These are phyloP conservation scores for Cotoneaster glaucophyllus DNA, from an alignment of 306 rosid genomes.

Conservation along the genomic window DNA sequence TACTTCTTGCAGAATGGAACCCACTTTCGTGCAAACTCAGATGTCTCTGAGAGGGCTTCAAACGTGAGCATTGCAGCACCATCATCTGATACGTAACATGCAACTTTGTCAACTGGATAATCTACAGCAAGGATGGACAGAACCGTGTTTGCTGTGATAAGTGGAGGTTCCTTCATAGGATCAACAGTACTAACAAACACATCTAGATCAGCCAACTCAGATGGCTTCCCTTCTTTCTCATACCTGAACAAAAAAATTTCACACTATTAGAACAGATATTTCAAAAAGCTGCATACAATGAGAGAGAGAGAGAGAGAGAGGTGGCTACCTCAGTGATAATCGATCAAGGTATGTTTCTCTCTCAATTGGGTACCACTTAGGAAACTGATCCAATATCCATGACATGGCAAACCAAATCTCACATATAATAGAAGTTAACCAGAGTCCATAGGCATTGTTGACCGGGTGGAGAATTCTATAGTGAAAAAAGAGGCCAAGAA, in stretches of 20 bases:
- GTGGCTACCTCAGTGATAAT: constrained; percentile 56
- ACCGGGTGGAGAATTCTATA: constrained; percentile 90
- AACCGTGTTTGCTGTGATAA: constrained; percentile 89
- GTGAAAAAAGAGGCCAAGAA: constrained; percentile 78
- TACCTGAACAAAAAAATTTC: constrained; percentile 35
- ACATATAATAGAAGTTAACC: constrained; percentile 89
- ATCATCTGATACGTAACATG: constrained; percentile 92
- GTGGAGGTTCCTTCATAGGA: constrained; percentile 93
- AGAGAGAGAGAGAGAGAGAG: background rate
- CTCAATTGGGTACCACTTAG: constrained; percentile 76
- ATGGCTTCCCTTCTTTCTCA: constrained; percentile 86
- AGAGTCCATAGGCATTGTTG: constrained; percentile 61
- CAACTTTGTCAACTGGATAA: constrained; percentile 81
- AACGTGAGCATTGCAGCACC: constrained; percentile 97
- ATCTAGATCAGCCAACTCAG: constrained; percentile 66
- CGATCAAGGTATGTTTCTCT: constrained; percentile 96
- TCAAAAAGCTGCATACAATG: background rate
- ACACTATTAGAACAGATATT: background rate
- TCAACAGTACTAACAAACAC: constrained; percentile 91
- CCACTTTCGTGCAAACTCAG: constrained; percentile 95
- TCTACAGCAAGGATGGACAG: constrained; percentile 87
- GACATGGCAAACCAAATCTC: constrained; percentile 94
- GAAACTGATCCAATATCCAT: constrained; percentile 92
- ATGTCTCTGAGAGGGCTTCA: constrained; percentile 90
- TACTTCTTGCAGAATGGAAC: constrained; percentile 90